Evolutionary conservation across 805 yeast species (phyloP), one percentile per base, ranked within the genome.

Genomic region (Scheffersomyces stipitis): DNA sequence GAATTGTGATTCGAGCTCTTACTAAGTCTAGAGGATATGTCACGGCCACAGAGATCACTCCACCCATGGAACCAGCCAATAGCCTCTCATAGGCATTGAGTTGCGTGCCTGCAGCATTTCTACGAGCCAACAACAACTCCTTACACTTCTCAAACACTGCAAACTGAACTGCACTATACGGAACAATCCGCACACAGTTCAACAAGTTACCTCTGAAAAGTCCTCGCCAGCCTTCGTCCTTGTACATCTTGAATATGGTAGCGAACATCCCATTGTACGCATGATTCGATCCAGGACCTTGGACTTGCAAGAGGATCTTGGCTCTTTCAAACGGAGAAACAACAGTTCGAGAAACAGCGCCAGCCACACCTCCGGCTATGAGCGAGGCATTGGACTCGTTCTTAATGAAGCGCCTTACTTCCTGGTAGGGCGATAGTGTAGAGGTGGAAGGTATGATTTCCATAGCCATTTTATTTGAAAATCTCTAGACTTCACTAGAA

Each of bases 241-340:
- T 65, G 74, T 88, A 90, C 75, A 91, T 86, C 45, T 83, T 81
- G 42, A 64, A 56, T 9, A 93, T 79, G 0, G 96, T 87, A 4
- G 81, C 73, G 40, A 81, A 69, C 54, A 89, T 76, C 2, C 97
- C 96, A n/a, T 70, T 64, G 33, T 77, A 74, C 41, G 61, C 73
- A 41, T 56, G 71, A 28, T 63, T 74, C 1, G 76, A 68, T 18
- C 69, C 73, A 12, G 70, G 70, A 8, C 86, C 93, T 61, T 91
- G 97, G 24, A 93, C 80, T 62, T 91, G 99, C 50, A 89, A 78
- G 17, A 91, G 62, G 44, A 93, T 93, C 62, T 91, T 91, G 49
- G 93, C 95, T 48, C 99, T 71, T 60, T 91, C 99, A 62, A 91
- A 81, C 1, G 99, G 99, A 9, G 96, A 86, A 4, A 90, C 96